Evolutionary conservation across 2,329 filamentous ascomycete species (phyloP), one percentile per base, ranked within the genome.

Genomic region (Penicillium oxalicum): DNA sequence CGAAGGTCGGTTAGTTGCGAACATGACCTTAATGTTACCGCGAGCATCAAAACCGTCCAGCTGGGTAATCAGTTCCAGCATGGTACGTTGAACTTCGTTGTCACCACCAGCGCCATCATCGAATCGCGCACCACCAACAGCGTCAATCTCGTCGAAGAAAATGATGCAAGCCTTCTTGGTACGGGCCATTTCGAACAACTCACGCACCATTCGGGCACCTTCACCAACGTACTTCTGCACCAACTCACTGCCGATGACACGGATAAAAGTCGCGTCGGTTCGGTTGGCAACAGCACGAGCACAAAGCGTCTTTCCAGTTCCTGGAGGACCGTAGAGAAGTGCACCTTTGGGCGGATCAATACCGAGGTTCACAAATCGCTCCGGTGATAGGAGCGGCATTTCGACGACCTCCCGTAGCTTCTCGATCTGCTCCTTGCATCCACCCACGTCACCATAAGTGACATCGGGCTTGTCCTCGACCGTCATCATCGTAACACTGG

Each of bases 131-230:
- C 91, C 91, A 66, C 91, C 91, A 47, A 97, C 88, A 42, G 91
- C 91, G 70, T 97, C 91, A 54, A 97, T 93, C 75, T 98, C 93
- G 69, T 98, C 93, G 66, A 95, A 95, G 83, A 98, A 98, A 74
- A 98, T 98, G 68, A 98, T 98, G 73, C 93, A 98, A 0, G 93
- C 93, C 75, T 98, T 98, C 81, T 98, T 98, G 49, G 93, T 97
- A 61, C 93, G 84, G 8, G 93, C 93, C 93, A 98, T 98, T 75
- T 98, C 93, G 70, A 98, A 98, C 2, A 98, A 81, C 75, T 98
- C 93, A 63, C 93, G 85, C 18, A 98, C 93, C 93, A 98, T 98
- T 62, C 94, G 83, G 4, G 94, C 93, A 68, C 93, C 93, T 71
- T 98, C 93, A 68, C 93, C 93, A 13, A 98, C 93, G 67, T 98